phyloP scores from a whole-genome alignment of 495 filamentous ascomycete genomes.

The Tuber borchii region DNA sequence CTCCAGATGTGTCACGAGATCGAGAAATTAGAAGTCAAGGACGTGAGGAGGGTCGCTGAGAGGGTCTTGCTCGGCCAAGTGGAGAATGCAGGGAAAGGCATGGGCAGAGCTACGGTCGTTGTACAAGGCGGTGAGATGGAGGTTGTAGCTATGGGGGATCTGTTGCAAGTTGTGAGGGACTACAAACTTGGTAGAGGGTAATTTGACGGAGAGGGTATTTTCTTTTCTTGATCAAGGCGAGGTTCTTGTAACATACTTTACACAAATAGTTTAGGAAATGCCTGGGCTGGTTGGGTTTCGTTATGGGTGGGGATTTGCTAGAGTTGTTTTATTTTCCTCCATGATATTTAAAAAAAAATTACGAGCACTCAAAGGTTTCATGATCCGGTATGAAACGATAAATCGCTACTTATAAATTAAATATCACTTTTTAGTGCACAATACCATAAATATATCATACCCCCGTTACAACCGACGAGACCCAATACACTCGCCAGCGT shows the following conservation, averaged over 20 bases:
- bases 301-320: not conserved
- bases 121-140: constrained; percentile 68
- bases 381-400: not conserved
- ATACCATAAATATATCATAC: not conserved
- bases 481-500: no score
- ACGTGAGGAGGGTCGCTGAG: constrained; percentile 78
- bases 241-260: not conserved
- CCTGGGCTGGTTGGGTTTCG: not conserved
- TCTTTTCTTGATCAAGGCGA: not conserved
- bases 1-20: constrained; percentile 89
- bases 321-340: not conserved
- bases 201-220: not conserved
- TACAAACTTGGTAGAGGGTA: constrained; percentile 27
- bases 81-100: constrained; percentile 68
- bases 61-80: constrained; percentile 71
- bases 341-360: not conserved
- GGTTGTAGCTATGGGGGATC: constrained; percentile 45
- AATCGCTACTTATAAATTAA: not conserved
- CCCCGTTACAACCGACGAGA: no score
- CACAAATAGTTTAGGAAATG: not conserved
- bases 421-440: not conserved
- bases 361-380: not conserved
- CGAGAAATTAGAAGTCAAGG: constrained; percentile 68
- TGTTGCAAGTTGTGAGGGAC: constrained; percentile 16
- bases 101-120: constrained; percentile 88